Conservation (phyloP, 1,139 yeast species). For the Taiozyma sp. region DNA sequence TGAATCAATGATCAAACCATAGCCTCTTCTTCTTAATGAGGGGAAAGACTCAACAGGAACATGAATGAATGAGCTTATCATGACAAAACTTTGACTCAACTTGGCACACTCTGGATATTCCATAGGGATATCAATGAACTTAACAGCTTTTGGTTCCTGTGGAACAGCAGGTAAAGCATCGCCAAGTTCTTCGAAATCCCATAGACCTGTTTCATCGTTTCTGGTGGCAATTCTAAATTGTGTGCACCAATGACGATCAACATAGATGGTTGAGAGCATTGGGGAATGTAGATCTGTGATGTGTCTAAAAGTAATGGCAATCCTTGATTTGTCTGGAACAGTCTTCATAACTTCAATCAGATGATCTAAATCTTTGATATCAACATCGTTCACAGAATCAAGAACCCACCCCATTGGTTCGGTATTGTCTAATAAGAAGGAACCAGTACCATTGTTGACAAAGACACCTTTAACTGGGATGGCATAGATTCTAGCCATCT, state of each 20-base stretch:
- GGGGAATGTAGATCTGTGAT: conserved; percentile 77
- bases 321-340: conserved; percentile 73
- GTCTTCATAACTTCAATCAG: conserved; percentile 72
- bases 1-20: conserved; percentile 81
- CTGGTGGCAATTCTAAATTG: conserved; percentile 68
- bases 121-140: conserved; percentile 63
- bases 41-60: conserved; percentile 72
- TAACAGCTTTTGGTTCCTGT: conserved; percentile 55
- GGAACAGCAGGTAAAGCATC: conserved; percentile 53
- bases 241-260: conserved; percentile 84
- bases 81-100: conserved; percentile 56
- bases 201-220: conserved; percentile 77
- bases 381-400: conserved; percentile 70
- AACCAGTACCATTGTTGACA: conserved; percentile 72
- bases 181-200: conserved; percentile 76
- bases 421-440: conserved; percentile 57
- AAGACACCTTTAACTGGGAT: conserved; percentile 83
- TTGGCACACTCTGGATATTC: conserved; percentile 52
- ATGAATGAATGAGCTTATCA: conserved; percentile 60
- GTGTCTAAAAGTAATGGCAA: conserved; percentile 70
- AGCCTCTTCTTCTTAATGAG: conserved; percentile 52
- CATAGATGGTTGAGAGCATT: conserved; percentile 51
- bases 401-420: conserved; percentile 70
- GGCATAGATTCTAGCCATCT: conserved; percentile 79
- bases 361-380: conserved; percentile 65